Percentiles rank a stretch among this genome's conserved stretches.
phyloP scores from a whole-genome alignment of 345 rosid species.

The Punica granatum region DNA sequence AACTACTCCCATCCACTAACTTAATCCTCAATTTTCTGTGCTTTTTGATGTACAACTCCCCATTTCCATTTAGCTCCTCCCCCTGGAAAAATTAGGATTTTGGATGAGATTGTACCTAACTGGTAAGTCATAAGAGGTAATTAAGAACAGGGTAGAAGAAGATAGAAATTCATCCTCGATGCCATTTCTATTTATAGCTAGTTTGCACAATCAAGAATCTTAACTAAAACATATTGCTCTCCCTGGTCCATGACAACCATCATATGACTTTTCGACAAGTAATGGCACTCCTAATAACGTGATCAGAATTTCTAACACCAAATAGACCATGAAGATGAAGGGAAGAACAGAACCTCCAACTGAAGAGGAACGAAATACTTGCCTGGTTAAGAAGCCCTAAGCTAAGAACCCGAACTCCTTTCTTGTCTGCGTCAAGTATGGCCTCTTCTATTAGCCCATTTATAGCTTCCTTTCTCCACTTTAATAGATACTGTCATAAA shows the following conservation, averaged over 20 bases:
- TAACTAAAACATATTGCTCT: too few relatives aligned
- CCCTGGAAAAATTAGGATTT: slow-evolving; percentile 1
- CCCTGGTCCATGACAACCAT: too few relatives aligned
- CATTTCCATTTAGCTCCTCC: slow-evolving; percentile 14
- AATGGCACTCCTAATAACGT: too few relatives aligned
- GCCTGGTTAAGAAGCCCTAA: slow-evolving; percentile 46
- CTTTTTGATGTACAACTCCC: not conserved
- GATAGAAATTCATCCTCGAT: too few relatives aligned
- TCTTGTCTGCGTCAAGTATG: slow-evolving; percentile 28
- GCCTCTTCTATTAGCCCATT: slow-evolving; percentile 31
- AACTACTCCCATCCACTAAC: slow-evolving; percentile 16
- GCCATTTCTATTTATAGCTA: too few relatives aligned
- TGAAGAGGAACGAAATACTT: slow-evolving; percentile 7
- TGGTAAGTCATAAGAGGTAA: not conserved
- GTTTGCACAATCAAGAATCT: too few relatives aligned
- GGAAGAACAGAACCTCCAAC: too few relatives aligned
- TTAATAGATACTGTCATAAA: slow-evolving; percentile 15
- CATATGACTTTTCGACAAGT: too few relatives aligned
- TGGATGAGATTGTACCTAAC: not conserved
- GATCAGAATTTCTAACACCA: too few relatives aligned
- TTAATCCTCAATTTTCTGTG: slow-evolving; percentile 10
- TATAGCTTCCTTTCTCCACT: slow-evolving; percentile 19
- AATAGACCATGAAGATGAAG: too few relatives aligned
- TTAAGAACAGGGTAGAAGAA: not conserved
- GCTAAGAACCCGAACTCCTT: slow-evolving; percentile 28